These are phyloP conservation scores for Suillus fuscotomentosus DNA, from an alignment of 768 basidiomycete species.

Conservation along the genomic window DNA sequence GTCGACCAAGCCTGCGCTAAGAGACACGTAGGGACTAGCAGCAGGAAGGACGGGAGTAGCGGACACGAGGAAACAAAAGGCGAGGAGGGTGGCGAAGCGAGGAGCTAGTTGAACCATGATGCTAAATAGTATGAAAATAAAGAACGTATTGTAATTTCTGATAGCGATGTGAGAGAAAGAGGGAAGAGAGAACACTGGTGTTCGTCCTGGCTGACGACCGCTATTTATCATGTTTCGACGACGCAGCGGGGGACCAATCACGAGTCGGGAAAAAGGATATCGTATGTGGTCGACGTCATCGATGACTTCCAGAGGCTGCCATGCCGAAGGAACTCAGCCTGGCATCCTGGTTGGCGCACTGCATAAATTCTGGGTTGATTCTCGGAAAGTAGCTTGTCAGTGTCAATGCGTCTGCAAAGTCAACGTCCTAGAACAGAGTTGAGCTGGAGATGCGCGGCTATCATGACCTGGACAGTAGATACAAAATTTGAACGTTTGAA, in stretches of 20 bases:
- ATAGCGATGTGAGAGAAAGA: constrained; percentile 10
- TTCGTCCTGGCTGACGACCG: background rate
- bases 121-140: constrained; percentile 26
- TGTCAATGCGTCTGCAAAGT: too few relatives aligned
- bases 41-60: constrained; percentile 13
- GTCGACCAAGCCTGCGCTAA: background rate
- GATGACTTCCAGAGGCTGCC: background rate
- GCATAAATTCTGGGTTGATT: background rate
- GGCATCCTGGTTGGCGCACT: background rate
- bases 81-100: constrained; percentile 29
- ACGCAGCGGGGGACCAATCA: background rate
- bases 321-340: background rate
- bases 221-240: constrained; percentile 22
- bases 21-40: background rate
- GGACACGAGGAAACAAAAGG: constrained; percentile 24
- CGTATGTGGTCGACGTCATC: constrained; percentile 7
- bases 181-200: constrained; percentile 7
- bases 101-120: constrained; percentile 27
- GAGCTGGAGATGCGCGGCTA: too few relatives aligned
- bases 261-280: background rate
- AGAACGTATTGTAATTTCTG: constrained; percentile 7
- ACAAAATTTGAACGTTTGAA: too few relatives aligned
- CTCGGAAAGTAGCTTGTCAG: too few relatives aligned
- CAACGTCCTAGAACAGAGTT: too few relatives aligned
- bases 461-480: too few relatives aligned